These are phyloP conservation scores for Silene uniflora DNA, from an alignment of 148 eudicot species.

Conservation along the genomic window DNA sequence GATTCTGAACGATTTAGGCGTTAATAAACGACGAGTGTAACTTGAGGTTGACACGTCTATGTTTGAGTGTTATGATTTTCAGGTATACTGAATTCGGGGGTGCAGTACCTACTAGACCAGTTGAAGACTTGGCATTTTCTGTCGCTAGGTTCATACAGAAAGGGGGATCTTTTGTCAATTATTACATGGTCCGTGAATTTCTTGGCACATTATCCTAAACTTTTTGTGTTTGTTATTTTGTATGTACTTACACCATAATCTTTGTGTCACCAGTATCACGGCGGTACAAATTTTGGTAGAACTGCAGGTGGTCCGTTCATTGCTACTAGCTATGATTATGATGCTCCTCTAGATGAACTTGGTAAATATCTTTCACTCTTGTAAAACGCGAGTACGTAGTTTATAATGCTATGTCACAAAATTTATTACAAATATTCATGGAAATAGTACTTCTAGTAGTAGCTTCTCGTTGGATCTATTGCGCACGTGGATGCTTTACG, in stretches of 20 bases:
- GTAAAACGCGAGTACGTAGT: no score
- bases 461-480: no score
- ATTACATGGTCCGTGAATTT: constrained; percentile 66
- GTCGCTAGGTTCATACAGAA: constrained; percentile 83
- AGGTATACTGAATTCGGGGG: constrained; percentile 93
- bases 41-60: constrained; percentile 10
- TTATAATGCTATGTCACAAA: no score
- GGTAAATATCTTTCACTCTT: constrained; percentile 30
- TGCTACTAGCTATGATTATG: constrained; percentile 82
- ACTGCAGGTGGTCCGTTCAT: constrained; percentile 74
- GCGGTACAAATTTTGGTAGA: constrained; percentile 85
- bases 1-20: constrained; percentile 1
- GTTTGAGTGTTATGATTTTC: constrained; percentile 7
- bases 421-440: no score
- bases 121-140: constrained; percentile 77
- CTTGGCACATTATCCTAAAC: neutral
- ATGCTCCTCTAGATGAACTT: constrained; percentile 81
- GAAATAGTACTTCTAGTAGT: no score
- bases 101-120: constrained; percentile 72
- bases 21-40: constrained; percentile 1
- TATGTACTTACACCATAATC: neutral
- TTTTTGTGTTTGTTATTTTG: neutral
- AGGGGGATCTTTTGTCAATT: constrained; percentile 76
- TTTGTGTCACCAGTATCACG: constrained; percentile 53
- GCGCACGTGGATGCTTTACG: neutral